A percentile compares a stretch with the other conserved stretches of the same genome.
phyloP scores from a whole-genome alignment of 768 basidiomycete genomes.

The Pleurotus citrinopileatus region DNA sequence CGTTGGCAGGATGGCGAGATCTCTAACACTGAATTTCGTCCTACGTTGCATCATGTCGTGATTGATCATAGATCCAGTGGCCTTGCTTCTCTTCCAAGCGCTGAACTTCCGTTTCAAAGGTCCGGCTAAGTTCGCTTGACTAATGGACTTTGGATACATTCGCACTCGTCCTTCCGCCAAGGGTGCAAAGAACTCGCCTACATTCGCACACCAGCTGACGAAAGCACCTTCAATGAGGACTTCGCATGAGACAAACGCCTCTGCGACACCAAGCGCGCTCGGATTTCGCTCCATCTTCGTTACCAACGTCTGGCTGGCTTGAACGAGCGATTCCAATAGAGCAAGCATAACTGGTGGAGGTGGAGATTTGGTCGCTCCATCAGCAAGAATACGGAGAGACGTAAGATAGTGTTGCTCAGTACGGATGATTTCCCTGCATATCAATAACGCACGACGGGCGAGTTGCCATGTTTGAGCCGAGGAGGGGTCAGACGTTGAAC shows the following conservation, averaged over 20 bases:
- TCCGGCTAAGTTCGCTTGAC: slow-evolving; percentile 10
- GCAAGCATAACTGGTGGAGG: slow-evolving; percentile 51
- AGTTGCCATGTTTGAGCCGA: slow-evolving; percentile 29
- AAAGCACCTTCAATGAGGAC: slow-evolving; percentile 53
- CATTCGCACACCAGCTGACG: slow-evolving; percentile 57
- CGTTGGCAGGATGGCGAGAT: slow-evolving; percentile 61
- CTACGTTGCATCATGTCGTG: slow-evolving; percentile 5
- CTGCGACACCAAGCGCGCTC: slow-evolving; percentile 61
- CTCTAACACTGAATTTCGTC: slow-evolving; percentile 36
- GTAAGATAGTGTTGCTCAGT: slow-evolving; percentile 41
- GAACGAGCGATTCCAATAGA: slow-evolving; percentile 49
- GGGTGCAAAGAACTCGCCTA: slow-evolving; percentile 46
- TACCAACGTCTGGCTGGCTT: slow-evolving; percentile 49
- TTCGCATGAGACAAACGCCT: slow-evolving; percentile 53
- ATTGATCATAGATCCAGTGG: slow-evolving; percentile 4
- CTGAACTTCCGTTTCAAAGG: slow-evolving; percentile 18
- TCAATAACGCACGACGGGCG: slow-evolving; percentile 34
- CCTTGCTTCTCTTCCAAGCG: slow-evolving; percentile 14
- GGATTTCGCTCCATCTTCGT: slow-evolving; percentile 53
- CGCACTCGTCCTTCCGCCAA: no score
- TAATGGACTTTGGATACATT: no score
- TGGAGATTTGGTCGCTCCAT: slow-evolving; percentile 36
- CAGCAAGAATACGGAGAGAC: slow-evolving; percentile 29
- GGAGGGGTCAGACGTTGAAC: slow-evolving; percentile 10
- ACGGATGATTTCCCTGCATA: slow-evolving; percentile 38